Conservation (phyloP, 148 eudicot genomes). For the Arctostaphylos glauca region DNA sequence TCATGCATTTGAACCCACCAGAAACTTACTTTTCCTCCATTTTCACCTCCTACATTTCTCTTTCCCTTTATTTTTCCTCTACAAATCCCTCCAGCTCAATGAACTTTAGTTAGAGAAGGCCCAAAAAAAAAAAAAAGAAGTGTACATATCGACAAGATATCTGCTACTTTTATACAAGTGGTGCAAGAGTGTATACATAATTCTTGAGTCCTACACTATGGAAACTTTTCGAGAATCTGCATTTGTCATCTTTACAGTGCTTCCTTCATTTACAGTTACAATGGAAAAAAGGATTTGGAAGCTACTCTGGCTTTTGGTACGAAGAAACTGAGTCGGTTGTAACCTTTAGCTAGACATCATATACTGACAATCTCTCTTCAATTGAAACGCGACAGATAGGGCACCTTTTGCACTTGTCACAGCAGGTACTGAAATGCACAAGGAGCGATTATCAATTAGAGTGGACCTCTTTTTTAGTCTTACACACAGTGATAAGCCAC, state of each 20-base stretch:
- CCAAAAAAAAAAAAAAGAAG: background rate
- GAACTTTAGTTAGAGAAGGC: background rate
- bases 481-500: background rate
- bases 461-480: background rate
- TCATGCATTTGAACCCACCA: too few relatives aligned
- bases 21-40: too few relatives aligned
- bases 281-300: background rate
- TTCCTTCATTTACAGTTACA: constrained; percentile 4
- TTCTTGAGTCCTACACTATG: background rate
- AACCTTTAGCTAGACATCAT: constrained; percentile 24
- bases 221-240: background rate
- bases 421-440: constrained; percentile 28
- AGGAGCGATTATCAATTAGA: background rate
- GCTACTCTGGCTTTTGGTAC: background rate
- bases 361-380: constrained; percentile 34
- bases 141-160: background rate
- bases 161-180: background rate
- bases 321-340: background rate
- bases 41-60: background rate
- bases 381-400: constrained; percentile 47
- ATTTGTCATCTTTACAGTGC: background rate
- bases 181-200: background rate
- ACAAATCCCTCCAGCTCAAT: background rate
- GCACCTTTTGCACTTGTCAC: constrained; percentile 49
- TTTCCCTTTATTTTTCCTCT: background rate